Evolutionary conservation across 2,329 filamentous ascomycete species (phyloP).

Genomic region (Colletotrichum eleusines): DNA sequence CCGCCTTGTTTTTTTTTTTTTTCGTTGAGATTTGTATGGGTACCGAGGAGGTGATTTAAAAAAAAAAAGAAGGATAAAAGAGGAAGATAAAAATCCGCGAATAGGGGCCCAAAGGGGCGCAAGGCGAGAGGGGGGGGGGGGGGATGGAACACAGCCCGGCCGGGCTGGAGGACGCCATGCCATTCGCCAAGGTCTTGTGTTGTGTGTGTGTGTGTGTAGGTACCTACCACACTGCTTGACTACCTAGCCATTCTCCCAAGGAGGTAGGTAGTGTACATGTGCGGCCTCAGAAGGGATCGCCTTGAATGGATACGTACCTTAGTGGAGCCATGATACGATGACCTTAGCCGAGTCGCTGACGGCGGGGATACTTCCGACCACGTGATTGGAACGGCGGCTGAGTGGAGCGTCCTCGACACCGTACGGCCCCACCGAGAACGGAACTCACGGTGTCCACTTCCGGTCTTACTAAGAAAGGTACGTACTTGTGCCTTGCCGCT

Average conservation of each 20-base stretch:
- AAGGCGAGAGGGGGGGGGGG: no score
- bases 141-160: neutral
- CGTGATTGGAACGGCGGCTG: constrained; percentile 13
- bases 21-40: no score
- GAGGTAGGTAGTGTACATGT: no score
- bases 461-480: neutral
- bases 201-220: neutral
- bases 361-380: constrained; percentile 4
- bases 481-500: no score
- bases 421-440: neutral
- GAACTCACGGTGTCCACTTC: neutral
- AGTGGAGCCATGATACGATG: constrained; percentile 3
- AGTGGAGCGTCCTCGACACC: neutral
- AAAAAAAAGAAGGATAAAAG: no score
- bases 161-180: neutral
- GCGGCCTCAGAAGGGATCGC: neutral
- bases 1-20: constrained; percentile 5
- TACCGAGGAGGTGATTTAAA: no score
- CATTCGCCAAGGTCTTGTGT: neutral
- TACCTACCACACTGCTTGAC: no score
- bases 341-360: neutral
- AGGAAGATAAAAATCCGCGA: no score
- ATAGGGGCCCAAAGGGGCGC: no score
- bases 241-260: no score
- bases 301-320: neutral